Evolutionary conservation across 164 flowering plant species (phyloP).

Genomic region (Litsea cubeba): DNA sequence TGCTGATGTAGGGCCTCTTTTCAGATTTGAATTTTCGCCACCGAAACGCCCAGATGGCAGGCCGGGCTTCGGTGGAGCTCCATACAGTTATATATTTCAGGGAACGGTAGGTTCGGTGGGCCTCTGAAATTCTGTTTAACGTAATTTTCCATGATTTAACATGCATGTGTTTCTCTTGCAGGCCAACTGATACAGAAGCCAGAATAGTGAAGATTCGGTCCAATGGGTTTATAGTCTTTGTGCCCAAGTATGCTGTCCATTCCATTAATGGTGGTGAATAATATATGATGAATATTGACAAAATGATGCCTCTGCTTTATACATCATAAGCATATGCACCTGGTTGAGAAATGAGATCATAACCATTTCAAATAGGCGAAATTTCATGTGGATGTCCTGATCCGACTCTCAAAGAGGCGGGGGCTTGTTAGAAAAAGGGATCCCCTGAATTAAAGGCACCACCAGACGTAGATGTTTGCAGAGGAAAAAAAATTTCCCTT

Average conservation of each 20-base stretch:
- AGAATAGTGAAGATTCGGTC: slow-evolving; percentile 92
- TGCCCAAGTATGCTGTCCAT: slow-evolving; percentile 69
- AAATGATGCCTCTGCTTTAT: not conserved
- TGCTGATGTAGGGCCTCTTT: slow-evolving; percentile 3
- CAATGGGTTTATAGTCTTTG: slow-evolving; percentile 94
- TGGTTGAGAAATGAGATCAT: not conserved
- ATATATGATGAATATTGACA: not conserved
- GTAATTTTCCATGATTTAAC: slow-evolving; percentile 1
- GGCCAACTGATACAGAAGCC: slow-evolving; percentile 92
- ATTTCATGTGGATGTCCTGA: too few relatives aligned
- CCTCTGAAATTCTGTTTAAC: not conserved
- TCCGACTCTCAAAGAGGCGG: too few relatives aligned
- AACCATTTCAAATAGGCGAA: too few relatives aligned
- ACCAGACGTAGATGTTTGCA: too few relatives aligned
- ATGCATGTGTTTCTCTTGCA: slow-evolving; percentile 29
- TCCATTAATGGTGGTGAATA: not conserved
- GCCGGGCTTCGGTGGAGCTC: slow-evolving; percentile 94
- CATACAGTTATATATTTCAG: slow-evolving; percentile 89
- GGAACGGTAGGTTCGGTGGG: slow-evolving; percentile 43
- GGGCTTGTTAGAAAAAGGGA: too few relatives aligned
- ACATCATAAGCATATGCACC: not conserved
- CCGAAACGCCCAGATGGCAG: slow-evolving; percentile 98
- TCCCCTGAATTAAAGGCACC: too few relatives aligned
- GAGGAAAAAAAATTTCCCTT: too few relatives aligned
- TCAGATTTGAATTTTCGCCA: slow-evolving; percentile 95